Evolutionary conservation across 208 protist species (phyloP).

Genomic region (Leishmania aethiopica): DNA sequence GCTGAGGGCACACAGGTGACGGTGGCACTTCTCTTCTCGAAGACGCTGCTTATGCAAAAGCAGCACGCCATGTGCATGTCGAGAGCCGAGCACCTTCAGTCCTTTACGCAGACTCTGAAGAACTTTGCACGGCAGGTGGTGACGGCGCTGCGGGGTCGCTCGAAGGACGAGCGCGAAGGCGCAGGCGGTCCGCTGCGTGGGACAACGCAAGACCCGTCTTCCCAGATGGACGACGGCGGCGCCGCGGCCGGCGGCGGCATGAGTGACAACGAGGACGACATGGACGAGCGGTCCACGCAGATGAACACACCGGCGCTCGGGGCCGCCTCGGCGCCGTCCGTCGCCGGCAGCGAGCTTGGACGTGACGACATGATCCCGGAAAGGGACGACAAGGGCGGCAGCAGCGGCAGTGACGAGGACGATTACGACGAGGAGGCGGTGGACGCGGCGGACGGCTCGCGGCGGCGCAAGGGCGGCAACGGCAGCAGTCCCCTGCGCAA

Average conservation of each 20-base stretch:
- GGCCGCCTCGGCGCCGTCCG: conserved; percentile 16
- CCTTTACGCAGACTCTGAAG: conserved; percentile 60
- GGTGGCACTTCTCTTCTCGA: conserved; percentile 84
- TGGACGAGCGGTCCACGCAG: conserved; percentile 27
- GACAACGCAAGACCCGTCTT: conserved; percentile 28
- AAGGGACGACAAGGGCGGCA: conserved; percentile 26
- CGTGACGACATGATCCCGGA: conserved; percentile 17
- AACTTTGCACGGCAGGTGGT: conserved; percentile 65
- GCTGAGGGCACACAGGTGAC: conserved; percentile 51
- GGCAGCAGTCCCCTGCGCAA: not conserved
- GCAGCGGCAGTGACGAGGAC: conserved; percentile 26
- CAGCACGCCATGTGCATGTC: conserved; percentile 79
- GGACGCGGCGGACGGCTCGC: conserved; percentile 11
- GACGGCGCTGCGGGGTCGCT: conserved; percentile 47
- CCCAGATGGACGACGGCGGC: conserved; percentile 27
- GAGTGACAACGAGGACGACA: conserved; percentile 33
- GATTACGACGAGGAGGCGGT: conserved; percentile 11
- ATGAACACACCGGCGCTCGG: conserved; percentile 25
- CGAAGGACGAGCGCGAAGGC: conserved; percentile 35
- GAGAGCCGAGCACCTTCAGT: conserved; percentile 61
- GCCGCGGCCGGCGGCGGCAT: conserved; percentile 16
- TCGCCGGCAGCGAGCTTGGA: conserved; percentile 24
- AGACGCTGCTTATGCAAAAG: conserved; percentile 43
- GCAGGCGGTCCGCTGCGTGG: conserved; percentile 19
- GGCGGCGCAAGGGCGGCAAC: not conserved